Evolutionary conservation across 192 early-diverging fungal genomes (phyloP), one percentile per base, ranked within the genome.

Genomic region (Kappamyces sp.): DNA sequence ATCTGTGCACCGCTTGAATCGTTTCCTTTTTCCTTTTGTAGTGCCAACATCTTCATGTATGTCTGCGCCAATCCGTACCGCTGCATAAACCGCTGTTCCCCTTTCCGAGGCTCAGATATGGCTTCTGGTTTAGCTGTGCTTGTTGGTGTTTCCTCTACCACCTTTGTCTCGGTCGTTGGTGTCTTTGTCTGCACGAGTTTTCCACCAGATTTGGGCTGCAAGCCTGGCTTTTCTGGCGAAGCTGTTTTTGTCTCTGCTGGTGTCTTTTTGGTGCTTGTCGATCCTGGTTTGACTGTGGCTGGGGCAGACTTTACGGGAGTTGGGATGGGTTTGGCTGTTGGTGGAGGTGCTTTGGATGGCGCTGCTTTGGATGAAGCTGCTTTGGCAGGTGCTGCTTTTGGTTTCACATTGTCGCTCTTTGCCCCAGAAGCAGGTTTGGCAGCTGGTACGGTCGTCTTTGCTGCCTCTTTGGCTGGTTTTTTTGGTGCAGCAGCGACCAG

Each of bases 41-140:
- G 0, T 60, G 39, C 1, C 44, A 42, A n/a, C 69, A 42, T 50
- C 68, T 62, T 55, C 64, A 58, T 8, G 52, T 37, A 12, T 54
- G 36, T 5, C 59, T 60, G 12, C 70, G 63, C 5, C 67, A 70
- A 1, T 73, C 47, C 5, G 70, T 71, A 6, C 73, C 44, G 43
- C 60, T 59, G 23, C 64, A 53, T 36, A 64, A 58, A 47, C 39
- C 67, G 7, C 48, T 1, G 31, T 39, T 32, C 38, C 61, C 9
- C 32, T 50, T 46, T 42, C 12, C 34, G 10, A 36, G 51, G 12
- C 0, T 46, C 15, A 40, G 8, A 37, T 40, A 32, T 65, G 47
- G 60, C 47, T 1, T 43, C 34, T 12, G 50, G 10, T 15, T 2
- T 0, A 12, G 32, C 42, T 1, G 49, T 54, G 2, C 5, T 13